Evolutionary conservation across 73 alveolate genomes (phyloP).

Genomic region (Uronychia binucleata): DNA sequence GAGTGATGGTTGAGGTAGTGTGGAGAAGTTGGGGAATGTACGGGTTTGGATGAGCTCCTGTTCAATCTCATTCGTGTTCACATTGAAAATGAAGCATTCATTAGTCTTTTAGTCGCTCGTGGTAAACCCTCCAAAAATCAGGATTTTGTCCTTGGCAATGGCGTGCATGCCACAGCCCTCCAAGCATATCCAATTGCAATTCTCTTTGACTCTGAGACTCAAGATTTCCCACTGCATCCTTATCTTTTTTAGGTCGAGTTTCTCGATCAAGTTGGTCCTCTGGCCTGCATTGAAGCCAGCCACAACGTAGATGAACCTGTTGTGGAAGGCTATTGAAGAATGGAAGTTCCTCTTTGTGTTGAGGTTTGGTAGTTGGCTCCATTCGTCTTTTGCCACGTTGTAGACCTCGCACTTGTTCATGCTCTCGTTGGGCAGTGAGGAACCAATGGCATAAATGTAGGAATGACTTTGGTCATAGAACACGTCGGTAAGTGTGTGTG

Average conservation of each 20-base stretch:
- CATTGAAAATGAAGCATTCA: constrained; percentile 58
- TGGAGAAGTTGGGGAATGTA: constrained; percentile 53
- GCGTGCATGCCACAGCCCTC: constrained; percentile 68
- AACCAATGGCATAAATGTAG: constrained; percentile 64
- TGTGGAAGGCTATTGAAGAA: constrained; percentile 57
- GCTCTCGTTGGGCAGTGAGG: constrained; percentile 56
- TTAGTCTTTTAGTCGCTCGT: constrained; percentile 60
- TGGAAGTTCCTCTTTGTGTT: constrained; percentile 68
- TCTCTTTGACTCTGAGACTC: constrained; percentile 45
- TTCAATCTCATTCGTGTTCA: constrained; percentile 57
- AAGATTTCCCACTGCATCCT: constrained; percentile 55
- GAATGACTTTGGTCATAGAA: constrained; percentile 24
- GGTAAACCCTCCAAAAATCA: constrained; percentile 68
- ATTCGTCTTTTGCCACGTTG: constrained; percentile 38
- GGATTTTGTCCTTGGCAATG: constrained; percentile 29
- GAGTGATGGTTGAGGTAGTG: too few relatives aligned
- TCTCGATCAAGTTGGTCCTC: constrained; percentile 65
- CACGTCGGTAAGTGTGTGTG: constrained; percentile 65
- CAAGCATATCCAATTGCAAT: constrained; percentile 64
- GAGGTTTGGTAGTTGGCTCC: constrained; percentile 49
- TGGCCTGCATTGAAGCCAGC: constrained; percentile 75
- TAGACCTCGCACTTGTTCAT: constrained; percentile 69
- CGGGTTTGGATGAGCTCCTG: constrained; percentile 39
- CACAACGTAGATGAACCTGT: constrained; percentile 47
- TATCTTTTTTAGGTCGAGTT: constrained; percentile 35